Base-by-base conservation (phyloP, 1,284 basidiomycete genomes). In the Athelia psychrophila region DNA sequence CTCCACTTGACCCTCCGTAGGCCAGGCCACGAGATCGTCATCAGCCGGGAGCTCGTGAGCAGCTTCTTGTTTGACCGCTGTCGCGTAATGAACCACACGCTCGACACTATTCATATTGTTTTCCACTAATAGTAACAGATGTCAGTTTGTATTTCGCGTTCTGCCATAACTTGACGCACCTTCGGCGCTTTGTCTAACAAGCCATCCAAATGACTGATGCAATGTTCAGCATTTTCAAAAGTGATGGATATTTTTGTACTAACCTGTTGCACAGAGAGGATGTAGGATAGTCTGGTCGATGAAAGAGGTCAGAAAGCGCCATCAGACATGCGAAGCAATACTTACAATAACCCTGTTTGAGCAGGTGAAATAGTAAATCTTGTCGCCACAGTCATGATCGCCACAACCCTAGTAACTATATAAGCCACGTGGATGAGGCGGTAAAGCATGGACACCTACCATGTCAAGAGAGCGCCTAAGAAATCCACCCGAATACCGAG, bases 91-190 rank as follows among this genome's bases (percentile, higher is more conserved):
- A 2, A 91, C 72, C 27, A 94, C 77, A 44, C 91, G 85, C 68
- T 96, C 93, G 3, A 94, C 91, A 22, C 87, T 86, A 65, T 94
- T 94, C 88, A 95, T 94, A 67, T 95, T 83, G 66, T 95, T 95
- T 69, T 95, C 91, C 15, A 93, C 85, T 63, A n/a, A 42, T 42
- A 42, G 20, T n/a, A n/a, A n/a, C 20, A 22, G n/a, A 22, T 9
- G n/a, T 18, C n/a, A 42, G 38, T 42, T 22, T 18, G n/a, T 18
- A 8, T 5, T 42, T 8, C n/a, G 20, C 16, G 20, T 5, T 8
- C 38, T 22, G n/a, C 9, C 38, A 42, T 6, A 42, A 16, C 9
- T 6, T n/a, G n/a, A 42, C 38, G 38, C 38, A 42, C 38, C 38
- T 42, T 94, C 90, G 3, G 90, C 89, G 48, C 80, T 78, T 65